Evolutionary conservation across 2,329 filamentous ascomycete genomes (phyloP), one percentile per base, ranked within the genome.

Genomic region (Aspergillus sp.): DNA sequence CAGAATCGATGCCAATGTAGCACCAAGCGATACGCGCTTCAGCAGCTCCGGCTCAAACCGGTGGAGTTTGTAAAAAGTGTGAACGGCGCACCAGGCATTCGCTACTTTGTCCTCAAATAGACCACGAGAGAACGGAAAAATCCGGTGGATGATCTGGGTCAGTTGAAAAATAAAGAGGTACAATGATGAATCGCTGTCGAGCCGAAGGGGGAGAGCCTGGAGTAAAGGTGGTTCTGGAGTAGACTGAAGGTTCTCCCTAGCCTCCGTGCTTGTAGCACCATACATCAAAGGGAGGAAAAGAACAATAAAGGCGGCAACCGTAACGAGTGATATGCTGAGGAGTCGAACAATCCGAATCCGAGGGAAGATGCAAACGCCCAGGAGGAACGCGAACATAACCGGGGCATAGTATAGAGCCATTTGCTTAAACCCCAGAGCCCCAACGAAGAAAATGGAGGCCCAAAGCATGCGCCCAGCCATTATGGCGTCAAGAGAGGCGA

Each of bases 391-490:
- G 73, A 98, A 98, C 57, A 98, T 88, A 19, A 89, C 88, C 13
- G 96, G 93, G 3, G 96, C 92, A 75, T 97, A 99, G 78, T 98
- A 99, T 15, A 99, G 82, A 1, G 93, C 93, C 96, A 99, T 99
- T 75, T 99, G 95, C 80, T 99, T 99, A 82, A 98, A 99, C 5
- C 91, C 91, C n/a, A 99, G 80, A 3, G 93, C 90, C 15, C 85
- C 86, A 6, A 99, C 95, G 67, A 99, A 99, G 79, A 96, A 96
- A 58, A 96, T 85, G 61, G 91, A 92, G 24, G 90, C 86, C 92
- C 93, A 97, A 61, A 96, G 83, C 67, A 88, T 88, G 49, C 92
- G 85, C 4, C 90, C 90, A 3, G 92, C 91, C 51, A 96, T 75
- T 77, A 98, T 89, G 73, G 90, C 95, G 42, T 93, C 95, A 79